Percentiles rank a stretch among this genome's conserved stretches.
Evolutionary conservation across 495 filamentous ascomycete genomes (phyloP).

Genomic region (Cetradonia linearis): DNA sequence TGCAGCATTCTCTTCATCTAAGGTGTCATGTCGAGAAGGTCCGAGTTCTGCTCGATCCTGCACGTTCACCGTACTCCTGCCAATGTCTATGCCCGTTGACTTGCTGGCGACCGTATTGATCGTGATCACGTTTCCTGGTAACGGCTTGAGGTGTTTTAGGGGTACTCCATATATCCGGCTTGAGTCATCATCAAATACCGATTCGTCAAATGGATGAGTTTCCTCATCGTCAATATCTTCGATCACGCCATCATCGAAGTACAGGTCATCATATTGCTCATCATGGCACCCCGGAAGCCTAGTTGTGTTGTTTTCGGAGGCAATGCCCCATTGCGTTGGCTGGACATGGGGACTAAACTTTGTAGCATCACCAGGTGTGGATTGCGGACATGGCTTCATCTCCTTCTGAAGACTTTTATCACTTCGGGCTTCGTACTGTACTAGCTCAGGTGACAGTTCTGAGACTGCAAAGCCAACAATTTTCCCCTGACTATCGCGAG

Average conservation of each 20-base stretch:
- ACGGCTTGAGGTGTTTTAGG: constrained; percentile 29
- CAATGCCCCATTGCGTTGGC: neutral
- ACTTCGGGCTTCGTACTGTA: constrained; percentile 1
- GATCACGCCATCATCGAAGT: constrained; percentile 73
- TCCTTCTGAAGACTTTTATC: constrained; percentile 10
- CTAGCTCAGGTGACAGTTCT: constrained; percentile 12
- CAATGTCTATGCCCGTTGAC: neutral
- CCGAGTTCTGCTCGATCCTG: neutral
- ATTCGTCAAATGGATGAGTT: constrained; percentile 59
- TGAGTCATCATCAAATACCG: constrained; percentile 61
- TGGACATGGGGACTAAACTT: constrained; percentile 13
- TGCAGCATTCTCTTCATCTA: constrained; percentile 14
- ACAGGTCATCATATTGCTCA: constrained; percentile 60
- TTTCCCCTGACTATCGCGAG: constrained; percentile 42
- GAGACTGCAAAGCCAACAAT: constrained; percentile 37
- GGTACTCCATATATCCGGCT: constrained; percentile 37
- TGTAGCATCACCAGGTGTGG: constrained; percentile 23
- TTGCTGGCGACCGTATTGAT: constrained; percentile 11
- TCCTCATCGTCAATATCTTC: constrained; percentile 44
- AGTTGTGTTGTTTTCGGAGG: constrained; percentile 16
- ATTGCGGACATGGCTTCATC: constrained; percentile 5
- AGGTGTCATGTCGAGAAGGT: constrained; percentile 3
- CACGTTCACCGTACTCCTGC: too few relatives aligned
- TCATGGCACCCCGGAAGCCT: constrained; percentile 21
- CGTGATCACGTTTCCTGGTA: constrained; percentile 29